phyloP scores from a whole-genome alignment of 2,329 filamentous ascomycete species.

The Aaosphaeria pasadenensis region DNA sequence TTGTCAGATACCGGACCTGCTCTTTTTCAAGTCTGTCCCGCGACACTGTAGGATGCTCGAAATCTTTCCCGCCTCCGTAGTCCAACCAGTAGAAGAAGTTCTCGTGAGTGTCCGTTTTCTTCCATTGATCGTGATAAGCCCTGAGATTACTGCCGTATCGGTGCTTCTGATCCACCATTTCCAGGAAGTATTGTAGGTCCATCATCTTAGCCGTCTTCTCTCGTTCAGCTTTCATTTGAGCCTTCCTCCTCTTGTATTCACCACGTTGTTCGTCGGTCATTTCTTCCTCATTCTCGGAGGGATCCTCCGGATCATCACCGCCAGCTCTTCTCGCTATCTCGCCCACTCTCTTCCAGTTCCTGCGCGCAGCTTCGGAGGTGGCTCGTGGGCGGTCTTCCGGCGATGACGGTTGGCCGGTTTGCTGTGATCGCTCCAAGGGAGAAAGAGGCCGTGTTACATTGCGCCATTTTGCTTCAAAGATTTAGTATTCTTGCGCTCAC shows the following conservation, averaged over 20 bases:
- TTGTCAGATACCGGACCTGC: slow-evolving; percentile 77
- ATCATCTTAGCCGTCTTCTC: slow-evolving; percentile 72
- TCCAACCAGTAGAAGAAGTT: slow-evolving; percentile 97
- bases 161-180: slow-evolving; percentile 86
- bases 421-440: slow-evolving; percentile 30
- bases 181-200: slow-evolving; percentile 79
- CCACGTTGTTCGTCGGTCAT: slow-evolving; percentile 31
- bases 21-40: slow-evolving; percentile 73
- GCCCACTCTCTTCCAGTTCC: slow-evolving; percentile 74
- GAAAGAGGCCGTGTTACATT: slow-evolving; percentile 48
- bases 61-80: slow-evolving; percentile 67
- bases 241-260: slow-evolving; percentile 34
- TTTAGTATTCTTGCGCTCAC: slow-evolving; percentile 21
- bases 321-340: slow-evolving; percentile 70
- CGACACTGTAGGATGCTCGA: slow-evolving; percentile 71
- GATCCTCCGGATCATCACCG: slow-evolving; percentile 58
- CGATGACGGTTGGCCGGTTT: slow-evolving; percentile 6
- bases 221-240: slow-evolving; percentile 55
- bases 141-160: slow-evolving; percentile 81
- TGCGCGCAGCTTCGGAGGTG: slow-evolving; percentile 49
- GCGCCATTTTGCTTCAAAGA: slow-evolving; percentile 50
- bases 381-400: slow-evolving; percentile 25
- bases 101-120: slow-evolving; percentile 69
- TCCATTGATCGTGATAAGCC: slow-evolving; percentile 83
- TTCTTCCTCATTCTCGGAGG: slow-evolving; percentile 45